Evolutionary conservation across 2,329 filamentous ascomycete genomes (phyloP), one percentile per base, ranked within the genome.

Genomic region (Lojkania enalia): DNA sequence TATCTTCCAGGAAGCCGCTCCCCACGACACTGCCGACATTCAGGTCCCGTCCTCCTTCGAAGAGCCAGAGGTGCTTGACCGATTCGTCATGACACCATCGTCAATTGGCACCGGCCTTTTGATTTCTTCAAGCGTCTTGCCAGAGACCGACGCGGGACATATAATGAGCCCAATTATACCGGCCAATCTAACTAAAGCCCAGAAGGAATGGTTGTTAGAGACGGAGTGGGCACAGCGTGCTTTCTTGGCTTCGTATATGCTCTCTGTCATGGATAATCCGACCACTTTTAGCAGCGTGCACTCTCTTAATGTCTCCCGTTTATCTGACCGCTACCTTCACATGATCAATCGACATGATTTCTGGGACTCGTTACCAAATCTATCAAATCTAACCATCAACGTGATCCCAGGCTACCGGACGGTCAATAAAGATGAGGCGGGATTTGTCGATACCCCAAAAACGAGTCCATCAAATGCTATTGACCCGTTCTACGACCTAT

Each of bases 151-250:
- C 42, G 47, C 54, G 44, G 49, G 52, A 35, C 53, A 57, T 46
- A 52, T 61, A 50, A 48, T 55, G 40, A 58, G 52, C 41, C 60
- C 67, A 3, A 61, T 84, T n/a, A 74, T 77, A 30, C 83, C 83
- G 2, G 71, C 72, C 2, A 70, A 73, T 21, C 74, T 87, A n/a
- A 80, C 79, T 1, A 74, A 74, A 46, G 74, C 80, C n/a, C 86
- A 88, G 61, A 81, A 78, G 40, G 83, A 87, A 63, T 84, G 86
- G 80, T 67, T 88, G 1, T 69, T 85, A 27, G 84, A 88, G 61
- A 80, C 83, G 3, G 79, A 83, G 40, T 87, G 84, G 82, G 84
- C 84, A 5, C 84, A 88, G 52, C 74, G 80, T 41, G 84, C 84
- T 14, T 84, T 88, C 60, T 73, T 88, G 35, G 80, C 84, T 37